These are phyloP conservation scores for Fusarium sp. DNA, from an alignment of 2,329 filamentous ascomycete genomes.

Conservation along the genomic window DNA sequence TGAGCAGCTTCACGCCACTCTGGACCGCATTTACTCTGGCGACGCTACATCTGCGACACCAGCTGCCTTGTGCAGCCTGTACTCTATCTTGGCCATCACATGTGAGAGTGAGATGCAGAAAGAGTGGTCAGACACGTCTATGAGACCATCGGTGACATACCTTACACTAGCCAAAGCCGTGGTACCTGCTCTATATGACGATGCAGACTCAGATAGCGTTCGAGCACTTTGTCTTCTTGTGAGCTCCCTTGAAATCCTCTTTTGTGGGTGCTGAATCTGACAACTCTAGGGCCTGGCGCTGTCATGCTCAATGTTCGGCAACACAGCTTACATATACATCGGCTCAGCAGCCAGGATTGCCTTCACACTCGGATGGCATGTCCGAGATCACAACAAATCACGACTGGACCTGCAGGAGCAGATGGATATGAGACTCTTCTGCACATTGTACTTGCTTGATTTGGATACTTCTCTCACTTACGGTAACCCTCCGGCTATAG, in stretches of 20 bases:
- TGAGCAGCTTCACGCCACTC: slow-evolving; percentile 13
- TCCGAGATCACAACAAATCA: slow-evolving; percentile 2
- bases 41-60: slow-evolving; percentile 20
- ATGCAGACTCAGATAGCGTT: slow-evolving; percentile 20
- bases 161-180: slow-evolving; percentile 22
- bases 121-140: slow-evolving; percentile 11
- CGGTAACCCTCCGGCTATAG: slow-evolving; percentile 16
- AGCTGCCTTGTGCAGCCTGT: slow-evolving; percentile 15
- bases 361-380: slow-evolving; percentile 21
- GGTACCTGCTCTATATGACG: slow-evolving; percentile 22
- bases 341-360: slow-evolving; percentile 21
- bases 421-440: slow-evolving; percentile 17
- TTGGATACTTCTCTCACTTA: slow-evolving; percentile 21
- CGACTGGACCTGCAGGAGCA: slow-evolving; percentile 21
- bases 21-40: slow-evolving; percentile 26
- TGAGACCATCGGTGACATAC: slow-evolving; percentile 21
- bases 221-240: slow-evolving; percentile 21
- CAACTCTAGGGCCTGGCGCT: slow-evolving; percentile 10
- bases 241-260: background rate
- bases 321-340: slow-evolving; percentile 26
- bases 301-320: slow-evolving; percentile 26
- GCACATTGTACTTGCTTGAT: slow-evolving; percentile 18
- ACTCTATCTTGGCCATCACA: slow-evolving; percentile 24
- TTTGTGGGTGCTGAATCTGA: background rate
- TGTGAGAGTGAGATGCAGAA: slow-evolving; percentile 21